phyloP scores from a whole-genome alignment of 257 asterid species.

The Capsicum rhomboideum region DNA sequence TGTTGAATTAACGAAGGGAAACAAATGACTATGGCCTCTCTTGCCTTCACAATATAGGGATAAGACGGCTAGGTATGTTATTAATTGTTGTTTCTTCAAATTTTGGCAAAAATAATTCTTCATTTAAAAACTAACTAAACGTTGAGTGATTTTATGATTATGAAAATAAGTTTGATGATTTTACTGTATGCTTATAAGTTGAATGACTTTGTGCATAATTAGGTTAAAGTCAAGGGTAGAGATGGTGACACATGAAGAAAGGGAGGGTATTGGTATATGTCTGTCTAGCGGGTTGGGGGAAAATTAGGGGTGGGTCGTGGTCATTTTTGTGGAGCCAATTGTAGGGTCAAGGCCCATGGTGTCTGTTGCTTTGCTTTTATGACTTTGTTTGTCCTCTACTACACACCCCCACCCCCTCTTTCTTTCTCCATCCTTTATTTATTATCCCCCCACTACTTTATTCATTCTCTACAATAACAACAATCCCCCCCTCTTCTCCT shows the following conservation, averaged over 20 bases:
- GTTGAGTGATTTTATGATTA: no score
- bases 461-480: not conserved
- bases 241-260: not conserved
- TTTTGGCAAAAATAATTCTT: no score
- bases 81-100: no score
- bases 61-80: no score
- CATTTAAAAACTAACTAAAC: no score
- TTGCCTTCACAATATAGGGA: no score
- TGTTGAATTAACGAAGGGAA: not conserved
- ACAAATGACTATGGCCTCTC: no score
- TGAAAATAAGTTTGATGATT: no score
- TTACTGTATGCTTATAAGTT: not conserved
- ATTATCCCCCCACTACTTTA: constrained; percentile 7
- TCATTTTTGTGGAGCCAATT: constrained; percentile 19
- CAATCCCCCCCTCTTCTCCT: not conserved
- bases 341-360: constrained; percentile 39
- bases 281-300: not conserved
- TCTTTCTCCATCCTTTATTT: constrained; percentile 42
- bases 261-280: not conserved
- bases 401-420: constrained; percentile 6
- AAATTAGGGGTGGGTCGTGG: not conserved
- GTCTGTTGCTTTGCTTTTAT: constrained; percentile 49
- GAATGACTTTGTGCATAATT: not conserved
- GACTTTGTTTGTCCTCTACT: constrained; percentile 53
- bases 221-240: not conserved